phyloP scores from a whole-genome alignment of 768 basidiomycete species.

The Lactarius psammicola region DNA sequence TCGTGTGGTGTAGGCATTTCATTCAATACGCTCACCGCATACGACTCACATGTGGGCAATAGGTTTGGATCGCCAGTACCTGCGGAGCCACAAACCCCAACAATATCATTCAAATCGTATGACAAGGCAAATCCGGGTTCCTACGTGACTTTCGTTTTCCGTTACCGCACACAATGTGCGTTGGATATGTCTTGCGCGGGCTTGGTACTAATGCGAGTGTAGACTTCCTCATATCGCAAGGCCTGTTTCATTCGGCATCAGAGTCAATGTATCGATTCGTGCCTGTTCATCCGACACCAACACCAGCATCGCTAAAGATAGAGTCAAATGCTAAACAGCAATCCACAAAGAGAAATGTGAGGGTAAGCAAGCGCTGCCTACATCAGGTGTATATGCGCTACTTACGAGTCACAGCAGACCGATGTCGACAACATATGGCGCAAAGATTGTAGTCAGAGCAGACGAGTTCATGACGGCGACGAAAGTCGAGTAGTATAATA shows the following conservation, averaged over 20 bases:
- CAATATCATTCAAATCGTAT: slow-evolving; percentile 53
- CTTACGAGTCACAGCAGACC: background rate
- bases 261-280: background rate
- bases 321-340: background rate
- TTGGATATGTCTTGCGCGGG: background rate
- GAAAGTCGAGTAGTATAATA: background rate
- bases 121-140: slow-evolving; percentile 42
- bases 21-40: background rate
- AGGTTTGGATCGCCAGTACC: slow-evolving; percentile 35
- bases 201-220: background rate
- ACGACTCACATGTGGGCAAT: slow-evolving; percentile 48
- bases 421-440: background rate
- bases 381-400: background rate
- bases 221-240: slow-evolving; percentile 4
- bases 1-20: slow-evolving; percentile 2
- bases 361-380: background rate
- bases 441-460: background rate
- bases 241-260: background rate
- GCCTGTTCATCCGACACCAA: background rate
- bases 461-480: background rate
- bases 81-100: slow-evolving; percentile 39
- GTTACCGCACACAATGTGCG: slow-evolving; percentile 53
- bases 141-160: slow-evolving; percentile 66
- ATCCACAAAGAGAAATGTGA: background rate
- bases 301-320: background rate